Conservation (phyloP, 2,329 filamentous ascomycete genomes). For the Pseudonectria buxi region DNA sequence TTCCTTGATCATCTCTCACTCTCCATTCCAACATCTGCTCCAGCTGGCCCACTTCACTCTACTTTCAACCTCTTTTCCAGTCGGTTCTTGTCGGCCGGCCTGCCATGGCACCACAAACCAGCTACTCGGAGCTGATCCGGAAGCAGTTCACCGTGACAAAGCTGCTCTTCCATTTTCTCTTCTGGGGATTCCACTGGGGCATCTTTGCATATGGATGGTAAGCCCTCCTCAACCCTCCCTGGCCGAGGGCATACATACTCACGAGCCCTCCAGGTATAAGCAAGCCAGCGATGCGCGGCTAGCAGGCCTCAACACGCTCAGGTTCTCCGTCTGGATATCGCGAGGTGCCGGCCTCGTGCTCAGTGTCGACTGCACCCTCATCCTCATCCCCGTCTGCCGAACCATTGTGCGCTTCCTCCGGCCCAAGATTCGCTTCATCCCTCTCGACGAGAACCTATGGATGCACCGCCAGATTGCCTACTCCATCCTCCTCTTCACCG, state of each 20-base stretch:
- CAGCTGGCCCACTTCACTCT: too few species aligned
- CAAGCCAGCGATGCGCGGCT: slow-evolving; percentile 64
- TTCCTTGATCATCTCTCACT: too few species aligned
- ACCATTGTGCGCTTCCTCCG: slow-evolving; percentile 79
- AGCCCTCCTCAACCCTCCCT: slow-evolving; percentile 21
- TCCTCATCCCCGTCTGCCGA: slow-evolving; percentile 89
- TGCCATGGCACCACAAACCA: slow-evolving; percentile 36
- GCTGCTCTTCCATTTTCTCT: slow-evolving; percentile 71
- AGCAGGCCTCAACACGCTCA: slow-evolving; percentile 70
- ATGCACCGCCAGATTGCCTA: slow-evolving; percentile 96
- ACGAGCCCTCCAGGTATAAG: slow-evolving; percentile 56
- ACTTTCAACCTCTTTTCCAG: too few species aligned
- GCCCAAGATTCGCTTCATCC: slow-evolving; percentile 80
- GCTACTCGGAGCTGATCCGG: slow-evolving; percentile 38
- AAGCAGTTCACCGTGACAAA: slow-evolving; percentile 66
- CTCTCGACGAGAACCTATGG: slow-evolving; percentile 95
- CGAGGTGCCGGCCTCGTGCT: slow-evolving; percentile 85
- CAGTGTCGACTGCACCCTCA: slow-evolving; percentile 76
- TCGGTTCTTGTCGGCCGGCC: not conserved
- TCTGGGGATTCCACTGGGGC: slow-evolving; percentile 70
- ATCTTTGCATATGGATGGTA: slow-evolving; percentile 86
- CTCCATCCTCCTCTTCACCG: slow-evolving; percentile 73
- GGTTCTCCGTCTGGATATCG: slow-evolving; percentile 92
- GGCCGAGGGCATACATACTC: not conserved
- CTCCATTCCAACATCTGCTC: too few species aligned